Evolutionary conservation across 176 grass and related monocot species (phyloP), one percentile per base, ranked within the genome.

Genomic region (Bonia amplexicaulis): DNA sequence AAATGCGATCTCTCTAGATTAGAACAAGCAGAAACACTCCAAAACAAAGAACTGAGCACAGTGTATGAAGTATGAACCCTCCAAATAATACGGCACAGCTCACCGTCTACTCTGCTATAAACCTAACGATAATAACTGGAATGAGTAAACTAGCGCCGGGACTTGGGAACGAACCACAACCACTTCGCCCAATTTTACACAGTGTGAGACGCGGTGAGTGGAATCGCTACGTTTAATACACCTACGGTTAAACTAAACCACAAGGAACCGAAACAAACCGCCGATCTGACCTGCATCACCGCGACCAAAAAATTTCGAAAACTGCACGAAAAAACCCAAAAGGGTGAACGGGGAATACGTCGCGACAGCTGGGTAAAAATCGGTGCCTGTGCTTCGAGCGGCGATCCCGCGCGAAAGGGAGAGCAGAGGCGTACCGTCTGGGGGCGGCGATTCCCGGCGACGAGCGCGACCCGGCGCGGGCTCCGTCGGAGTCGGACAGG

Each of bases 361-460:
- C 19, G 2, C 55, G 22, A 12, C 20, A 3, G 29, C 33, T 20
- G 41, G 53, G 53, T 8, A 2, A 14, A 59, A 59, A 33, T 13
- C 17, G 23, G 83, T 41, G n/a, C 11, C 73, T 4, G 22, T 10
- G 12, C 14, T 46, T 39, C 64, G n/a, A 69, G 26, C 64, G 6
- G 44, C 16, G 42, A 60, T 13, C 65, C 65, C 5, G 4, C 12
- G 52, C 2, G 10, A 62, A 11, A 40, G 16, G 66, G 29, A 16
- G 2, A 12, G 9, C 26, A 31, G 42, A 40, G 40, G 31, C 55
- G 47, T 73, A 86, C 76, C 55, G 9, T 64, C 39, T 13, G 46
- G 61, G 54, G 76, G 22, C 37, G 29, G 44, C 11, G 31, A 57
- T 80, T 72, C 26, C 76, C 76, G 55, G 44, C 75, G 84, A 79